A percentile compares a stretch with the other conserved stretches of the same genome.
Evolutionary conservation across 2,329 filamentous ascomycete species (phyloP).

Genomic region (Ophiosphaerella herpotricha): DNA sequence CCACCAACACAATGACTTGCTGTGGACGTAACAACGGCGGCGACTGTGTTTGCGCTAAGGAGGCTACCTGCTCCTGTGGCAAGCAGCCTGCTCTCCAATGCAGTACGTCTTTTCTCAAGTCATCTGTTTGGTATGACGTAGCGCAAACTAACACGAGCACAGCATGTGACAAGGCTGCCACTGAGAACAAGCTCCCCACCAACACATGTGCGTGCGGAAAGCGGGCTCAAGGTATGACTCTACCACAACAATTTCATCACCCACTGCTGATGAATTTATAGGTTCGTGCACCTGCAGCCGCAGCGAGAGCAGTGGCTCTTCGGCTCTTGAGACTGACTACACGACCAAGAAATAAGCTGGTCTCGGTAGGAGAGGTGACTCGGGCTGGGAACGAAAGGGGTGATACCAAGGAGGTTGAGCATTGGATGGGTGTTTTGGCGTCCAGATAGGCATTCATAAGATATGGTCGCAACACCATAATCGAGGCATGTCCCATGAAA

Average conservation of each 20-base stretch:
- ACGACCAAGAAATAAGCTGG: slow-evolving; percentile 64
- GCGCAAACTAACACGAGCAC: slow-evolving; percentile 9
- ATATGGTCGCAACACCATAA: neutral
- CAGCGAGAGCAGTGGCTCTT: slow-evolving; percentile 63
- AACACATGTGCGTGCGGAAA: slow-evolving; percentile 77
- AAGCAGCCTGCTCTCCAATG: slow-evolving; percentile 85
- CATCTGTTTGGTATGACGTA: slow-evolving; percentile 6
- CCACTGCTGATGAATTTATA: slow-evolving; percentile 11
- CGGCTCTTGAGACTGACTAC: slow-evolving; percentile 80
- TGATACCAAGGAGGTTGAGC: slow-evolving; percentile 3
- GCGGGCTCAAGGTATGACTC: slow-evolving; percentile 67
- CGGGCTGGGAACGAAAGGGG: slow-evolving; percentile 1
- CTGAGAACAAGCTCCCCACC: slow-evolving; percentile 75
- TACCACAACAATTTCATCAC: neutral
- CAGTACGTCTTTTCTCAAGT: slow-evolving; percentile 48
- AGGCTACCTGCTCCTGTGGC: slow-evolving; percentile 82
- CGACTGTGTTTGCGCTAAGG: slow-evolving; percentile 61
- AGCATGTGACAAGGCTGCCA: slow-evolving; percentile 72
- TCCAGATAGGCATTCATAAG: slow-evolving; percentile 1
- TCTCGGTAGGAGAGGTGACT: slow-evolving; percentile 3
- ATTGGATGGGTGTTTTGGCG: slow-evolving; percentile 23
- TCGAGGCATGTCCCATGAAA: neutral
- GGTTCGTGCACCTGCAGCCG: slow-evolving; percentile 80
- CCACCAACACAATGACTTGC: slow-evolving; percentile 54
- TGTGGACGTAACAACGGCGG: slow-evolving; percentile 60